A percentile compares a stretch with the other conserved stretches of the same genome.
Conservation (phyloP, 23 red algal species). For the Chondrus crispus region DNA sequence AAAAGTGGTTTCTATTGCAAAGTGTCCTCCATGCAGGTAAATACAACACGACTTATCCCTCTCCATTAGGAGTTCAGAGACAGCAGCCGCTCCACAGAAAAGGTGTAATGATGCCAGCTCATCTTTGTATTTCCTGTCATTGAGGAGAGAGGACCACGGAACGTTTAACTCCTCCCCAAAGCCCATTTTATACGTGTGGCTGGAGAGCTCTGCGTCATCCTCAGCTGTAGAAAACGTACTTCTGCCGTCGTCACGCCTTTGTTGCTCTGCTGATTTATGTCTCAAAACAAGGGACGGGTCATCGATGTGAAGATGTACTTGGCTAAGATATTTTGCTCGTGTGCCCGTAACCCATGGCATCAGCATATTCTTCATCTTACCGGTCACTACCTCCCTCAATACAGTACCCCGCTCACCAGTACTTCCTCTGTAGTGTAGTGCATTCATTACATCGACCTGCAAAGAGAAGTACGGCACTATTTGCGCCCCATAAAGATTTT, state of each 20-base stretch:
- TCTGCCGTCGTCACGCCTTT: not conserved
- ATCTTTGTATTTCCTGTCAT: not conserved
- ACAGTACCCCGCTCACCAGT: not conserved
- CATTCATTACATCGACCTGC: not conserved
- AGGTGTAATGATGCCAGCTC: not conserved
- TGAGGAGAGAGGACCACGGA: not conserved
- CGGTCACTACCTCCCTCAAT: not conserved
- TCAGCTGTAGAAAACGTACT: no score
- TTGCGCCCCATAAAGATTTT: no score
- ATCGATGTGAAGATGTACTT: conserved; percentile 1
- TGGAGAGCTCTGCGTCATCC: not conserved
- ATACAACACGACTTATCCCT: no score
- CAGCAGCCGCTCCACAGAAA: not conserved
- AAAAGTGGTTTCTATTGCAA: no score
- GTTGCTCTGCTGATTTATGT: not conserved
- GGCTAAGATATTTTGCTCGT: not conserved
- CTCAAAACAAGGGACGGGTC: not conserved
- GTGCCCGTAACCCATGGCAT: not conserved
- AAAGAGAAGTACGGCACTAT: not conserved
- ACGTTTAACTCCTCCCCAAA: not conserved
- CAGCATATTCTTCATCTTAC: not conserved
- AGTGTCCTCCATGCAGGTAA: no score
- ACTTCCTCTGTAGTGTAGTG: not conserved
- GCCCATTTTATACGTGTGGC: no score
- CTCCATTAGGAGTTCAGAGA: no score